Base-by-base conservation (phyloP, 805 yeast genomes). In the Hanseniaspora valbyensis region DNA sequence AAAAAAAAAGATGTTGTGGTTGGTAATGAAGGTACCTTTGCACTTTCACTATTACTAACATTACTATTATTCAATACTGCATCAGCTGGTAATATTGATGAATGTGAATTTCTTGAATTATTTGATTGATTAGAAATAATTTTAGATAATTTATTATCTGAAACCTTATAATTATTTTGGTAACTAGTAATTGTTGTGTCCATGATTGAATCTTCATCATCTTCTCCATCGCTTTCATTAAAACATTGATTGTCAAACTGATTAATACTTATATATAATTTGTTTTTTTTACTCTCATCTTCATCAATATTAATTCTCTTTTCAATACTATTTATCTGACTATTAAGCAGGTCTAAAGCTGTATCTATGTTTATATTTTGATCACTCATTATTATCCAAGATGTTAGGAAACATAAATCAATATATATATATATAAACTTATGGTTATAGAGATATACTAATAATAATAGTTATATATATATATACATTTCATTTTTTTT, bases 261-360 rank as follows among this genome's bases (percentile, higher is more conserved):
- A 6, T 41, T 30, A 12, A 41, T 10, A 14, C 29, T 41, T 4
- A 41, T 41, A 26, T 41, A 39, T 4, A 39, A 21, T 25, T 25
- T 24, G n/a, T 39, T 25, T 21, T 7, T 24, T n/a, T 38, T 39
- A n/a, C n/a, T 21, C 3, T 4, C 14, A 22, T 22, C 5, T 7
- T n/a, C 22, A 34, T 18, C 22, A 34, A n/a, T 37, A 13, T 21
- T 37, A 10, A 48, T 34, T 25, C 42, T 32, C 12, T 32, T 37
- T 28, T 36, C 51, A 18, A 48, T 40, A n/a, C 41, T 48, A 12
- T 42, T 40, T 7, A 48, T 48, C 18, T 40, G 51, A 3, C 24
- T 24, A 19, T 39, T 48, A 5, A 48, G 34, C n/a, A 48, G 24
- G 32, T 26, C 24, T 16, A 48, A 19, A 14, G 44, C 44, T 24